Percentiles rank a stretch among this genome's conserved stretches.
phyloP scores from a whole-genome alignment of 148 eudicot genomes.

The Chenopodium quinoa region DNA sequence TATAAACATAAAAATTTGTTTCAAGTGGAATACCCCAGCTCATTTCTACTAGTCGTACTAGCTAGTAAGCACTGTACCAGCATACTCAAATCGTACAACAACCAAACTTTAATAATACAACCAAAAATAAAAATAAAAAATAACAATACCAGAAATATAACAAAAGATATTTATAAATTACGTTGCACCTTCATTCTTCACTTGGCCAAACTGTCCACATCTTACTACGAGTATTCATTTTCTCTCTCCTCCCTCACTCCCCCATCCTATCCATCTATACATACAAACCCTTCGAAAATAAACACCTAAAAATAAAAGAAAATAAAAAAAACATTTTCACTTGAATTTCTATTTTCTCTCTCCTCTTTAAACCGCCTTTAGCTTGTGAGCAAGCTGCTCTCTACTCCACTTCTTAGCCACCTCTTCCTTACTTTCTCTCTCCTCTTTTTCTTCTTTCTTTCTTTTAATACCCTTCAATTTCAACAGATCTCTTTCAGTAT shows the following conservation, averaged over 20 bases:
- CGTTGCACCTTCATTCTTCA: not conserved
- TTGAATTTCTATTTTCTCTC: not conserved
- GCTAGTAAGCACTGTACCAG: not conserved
- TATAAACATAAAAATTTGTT: not conserved
- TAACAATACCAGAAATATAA: too few species aligned
- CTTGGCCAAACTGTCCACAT: constrained; percentile 21
- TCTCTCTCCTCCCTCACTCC: too few species aligned
- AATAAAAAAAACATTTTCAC: too few species aligned
- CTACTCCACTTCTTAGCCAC: too few species aligned
- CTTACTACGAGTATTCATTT: not conserved
- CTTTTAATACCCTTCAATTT: not conserved
- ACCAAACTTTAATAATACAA: constrained; percentile 8
- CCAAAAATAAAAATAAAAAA: too few species aligned
- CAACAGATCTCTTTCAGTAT: constrained; percentile 17
- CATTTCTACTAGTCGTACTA: constrained; percentile 1
- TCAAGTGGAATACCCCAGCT: constrained; percentile 16
- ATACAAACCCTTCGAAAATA: constrained; percentile 13
- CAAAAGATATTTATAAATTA: not conserved
- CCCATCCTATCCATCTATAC: not conserved
- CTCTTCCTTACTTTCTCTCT: not conserved
- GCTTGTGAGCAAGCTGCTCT: too few species aligned
- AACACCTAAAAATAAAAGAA: not conserved
- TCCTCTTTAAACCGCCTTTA: constrained; percentile 13
- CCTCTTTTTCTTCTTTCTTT: not conserved
- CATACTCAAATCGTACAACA: not conserved